These are phyloP conservation scores for Mycena amicta DNA, from an alignment of 768 basidiomycete genomes.

Conservation along the genomic window DNA sequence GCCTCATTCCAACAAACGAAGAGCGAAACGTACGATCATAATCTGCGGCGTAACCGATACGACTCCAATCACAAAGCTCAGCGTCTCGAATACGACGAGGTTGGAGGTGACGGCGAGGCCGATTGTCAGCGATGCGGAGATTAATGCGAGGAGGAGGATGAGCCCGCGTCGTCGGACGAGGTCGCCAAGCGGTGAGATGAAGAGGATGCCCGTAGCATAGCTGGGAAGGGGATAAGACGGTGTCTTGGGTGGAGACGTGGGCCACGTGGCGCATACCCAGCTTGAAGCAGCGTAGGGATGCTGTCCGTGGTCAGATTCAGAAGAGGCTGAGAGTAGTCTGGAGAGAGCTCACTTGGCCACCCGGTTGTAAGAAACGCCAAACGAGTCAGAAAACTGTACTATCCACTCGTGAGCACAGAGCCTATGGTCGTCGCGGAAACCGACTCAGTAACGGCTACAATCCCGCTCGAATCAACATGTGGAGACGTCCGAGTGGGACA, in stretches of 20 bases:
- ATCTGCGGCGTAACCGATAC: slow-evolving; percentile 78
- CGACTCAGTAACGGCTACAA: slow-evolving; percentile 69
- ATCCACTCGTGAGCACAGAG: neutral
- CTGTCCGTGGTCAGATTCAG: too few relatives aligned
- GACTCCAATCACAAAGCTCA: slow-evolving; percentile 74
- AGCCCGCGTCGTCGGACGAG: slow-evolving; percentile 76
- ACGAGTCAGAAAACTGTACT: slow-evolving; percentile 48
- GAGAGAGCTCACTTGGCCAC: slow-evolving; percentile 27
- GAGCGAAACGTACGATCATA: slow-evolving; percentile 49
- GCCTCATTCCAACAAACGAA: neutral
- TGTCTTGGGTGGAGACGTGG: neutral
- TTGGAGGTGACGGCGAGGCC: slow-evolving; percentile 67
- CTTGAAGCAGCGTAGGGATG: slow-evolving; percentile 57
- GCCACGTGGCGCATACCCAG: slow-evolving; percentile 56
- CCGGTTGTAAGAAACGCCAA: slow-evolving; percentile 31
- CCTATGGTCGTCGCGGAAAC: slow-evolving; percentile 24
- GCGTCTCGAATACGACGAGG: slow-evolving; percentile 60
- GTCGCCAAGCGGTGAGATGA: slow-evolving; percentile 84
- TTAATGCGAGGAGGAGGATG: slow-evolving; percentile 56
- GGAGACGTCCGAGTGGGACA: too few relatives aligned
- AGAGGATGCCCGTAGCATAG: slow-evolving; percentile 71
- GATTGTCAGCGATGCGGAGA: slow-evolving; percentile 64
- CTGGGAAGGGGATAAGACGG: slow-evolving; percentile 35
- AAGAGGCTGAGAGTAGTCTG: too few relatives aligned
- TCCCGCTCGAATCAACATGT: too few relatives aligned